These are phyloP conservation scores for Heracleum sosnowskyi DNA, from an alignment of 129 eudicot genomes.

Conservation along the genomic window DNA sequence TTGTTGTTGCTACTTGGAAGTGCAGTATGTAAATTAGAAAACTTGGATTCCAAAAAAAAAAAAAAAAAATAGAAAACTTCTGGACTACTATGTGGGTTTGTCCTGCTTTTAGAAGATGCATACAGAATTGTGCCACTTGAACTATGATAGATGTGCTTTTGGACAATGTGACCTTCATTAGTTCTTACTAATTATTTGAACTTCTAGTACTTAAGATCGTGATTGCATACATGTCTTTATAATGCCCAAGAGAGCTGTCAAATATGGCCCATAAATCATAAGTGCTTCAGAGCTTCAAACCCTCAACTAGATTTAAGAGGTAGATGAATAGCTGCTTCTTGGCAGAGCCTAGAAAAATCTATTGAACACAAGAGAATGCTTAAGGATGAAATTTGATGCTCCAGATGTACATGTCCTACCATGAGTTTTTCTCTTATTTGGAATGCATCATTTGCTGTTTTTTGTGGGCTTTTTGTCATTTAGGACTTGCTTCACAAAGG, in stretches of 20 bases:
- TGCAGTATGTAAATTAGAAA: background rate
- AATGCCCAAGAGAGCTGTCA: background rate
- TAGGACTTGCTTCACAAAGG: background rate
- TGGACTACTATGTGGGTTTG: background rate
- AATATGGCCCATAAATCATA: background rate
- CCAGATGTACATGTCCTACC: background rate
- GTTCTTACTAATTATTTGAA: too few species aligned
- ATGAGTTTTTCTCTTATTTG: too few species aligned
- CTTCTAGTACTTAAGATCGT: background rate
- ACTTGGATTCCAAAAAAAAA: too few species aligned
- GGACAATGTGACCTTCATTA: background rate
- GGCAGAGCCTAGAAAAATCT: background rate
- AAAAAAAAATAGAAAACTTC: too few species aligned
- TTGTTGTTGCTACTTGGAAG: background rate
- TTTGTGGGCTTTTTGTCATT: background rate
- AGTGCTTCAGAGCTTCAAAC: background rate
- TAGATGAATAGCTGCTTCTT: background rate
- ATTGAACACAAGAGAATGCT: background rate
- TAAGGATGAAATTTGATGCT: background rate
- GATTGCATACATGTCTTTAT: background rate
- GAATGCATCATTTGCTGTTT: background rate
- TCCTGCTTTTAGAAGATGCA: background rate
- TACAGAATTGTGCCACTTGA: background rate
- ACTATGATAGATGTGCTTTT: background rate
- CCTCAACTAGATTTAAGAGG: background rate